These are phyloP conservation scores for Arthrobotrys megalospora DNA, from an alignment of 2,329 filamentous ascomycete species.

Conservation along the genomic window DNA sequence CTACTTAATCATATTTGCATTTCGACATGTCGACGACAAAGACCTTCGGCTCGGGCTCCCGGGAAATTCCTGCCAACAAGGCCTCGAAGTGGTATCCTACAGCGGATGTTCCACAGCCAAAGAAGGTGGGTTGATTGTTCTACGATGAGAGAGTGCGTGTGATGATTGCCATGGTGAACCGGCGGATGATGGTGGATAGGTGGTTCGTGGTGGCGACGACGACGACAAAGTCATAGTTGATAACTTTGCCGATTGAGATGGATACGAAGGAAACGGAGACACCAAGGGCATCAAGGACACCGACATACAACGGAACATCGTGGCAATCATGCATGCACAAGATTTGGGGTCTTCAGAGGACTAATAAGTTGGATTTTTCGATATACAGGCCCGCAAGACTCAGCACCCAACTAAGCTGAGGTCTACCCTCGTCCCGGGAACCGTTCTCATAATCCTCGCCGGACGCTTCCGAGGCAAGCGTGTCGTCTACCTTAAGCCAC, in stretches of 20 bases:
- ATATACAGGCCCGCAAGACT: conserved; percentile 88
- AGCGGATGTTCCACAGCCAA: conserved; percentile 87
- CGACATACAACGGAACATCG: not conserved
- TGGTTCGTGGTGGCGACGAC: conserved; percentile 26
- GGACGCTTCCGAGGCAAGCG: conserved; percentile 99
- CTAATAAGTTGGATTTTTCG: conserved; percentile 63
- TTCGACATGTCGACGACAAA: conserved; percentile 75
- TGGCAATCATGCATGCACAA: conserved; percentile 17
- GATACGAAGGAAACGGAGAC: conserved; percentile 7
- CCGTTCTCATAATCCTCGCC: conserved; percentile 98
- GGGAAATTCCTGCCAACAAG: conserved; percentile 90
- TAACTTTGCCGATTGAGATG: conserved; percentile 9
- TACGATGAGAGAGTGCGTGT: conserved; percentile 26
- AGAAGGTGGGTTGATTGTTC: conserved; percentile 81
- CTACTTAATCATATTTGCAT: conserved; percentile 35
- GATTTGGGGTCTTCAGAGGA: conserved; percentile 48
- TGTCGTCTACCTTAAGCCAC: conserved; percentile 97
- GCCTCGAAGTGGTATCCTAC: conserved; percentile 99
- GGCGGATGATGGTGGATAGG: conserved; percentile 34
- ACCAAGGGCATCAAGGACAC: not conserved
- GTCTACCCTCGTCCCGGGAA: conserved; percentile 90
- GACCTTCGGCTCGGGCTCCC: conserved; percentile 97
- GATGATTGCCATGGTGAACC: conserved; percentile 43
- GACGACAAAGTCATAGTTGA: conserved; percentile 10
- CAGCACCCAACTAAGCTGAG: conserved; percentile 89